Evolutionary conservation across 805 yeast species (phyloP).

Genomic region (Sugiyamaella valdiviana): DNA sequence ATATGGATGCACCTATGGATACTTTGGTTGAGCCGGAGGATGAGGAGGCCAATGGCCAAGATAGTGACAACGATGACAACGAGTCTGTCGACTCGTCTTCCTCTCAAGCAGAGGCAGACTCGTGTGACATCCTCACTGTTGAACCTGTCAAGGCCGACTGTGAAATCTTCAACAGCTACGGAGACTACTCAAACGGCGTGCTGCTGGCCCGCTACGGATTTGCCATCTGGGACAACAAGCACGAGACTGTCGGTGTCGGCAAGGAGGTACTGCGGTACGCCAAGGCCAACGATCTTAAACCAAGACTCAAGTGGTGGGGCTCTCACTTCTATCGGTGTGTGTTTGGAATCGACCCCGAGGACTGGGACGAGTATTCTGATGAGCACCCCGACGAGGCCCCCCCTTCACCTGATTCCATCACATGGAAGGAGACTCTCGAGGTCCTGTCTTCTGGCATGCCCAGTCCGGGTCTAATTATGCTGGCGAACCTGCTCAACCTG

Average conservation of each 20-base stretch:
- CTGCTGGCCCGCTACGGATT: conserved; percentile 78
- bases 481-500: conserved; percentile 17
- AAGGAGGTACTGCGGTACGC: conserved; percentile 39
- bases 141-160: conserved; percentile 39
- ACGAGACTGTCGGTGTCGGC: conserved; percentile 56
- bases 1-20: conserved; percentile 23
- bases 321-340: conserved; percentile 38
- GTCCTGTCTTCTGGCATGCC: conserved; percentile 17
- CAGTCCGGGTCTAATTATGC: conserved; percentile 11
- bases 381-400: conserved; percentile 10
- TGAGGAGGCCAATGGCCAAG: conserved; percentile 22
- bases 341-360: conserved; percentile 21
- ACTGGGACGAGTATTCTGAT: conserved; percentile 18
- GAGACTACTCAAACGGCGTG: conserved; percentile 60
- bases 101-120: conserved; percentile 26
- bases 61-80: conserved; percentile 21
- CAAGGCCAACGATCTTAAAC: conserved; percentile 26
- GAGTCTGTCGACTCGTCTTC: conserved; percentile 23
- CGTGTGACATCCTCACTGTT: conserved; percentile 64
- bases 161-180: conserved; percentile 81
- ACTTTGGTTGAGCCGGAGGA: conserved; percentile 25
- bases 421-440: conserved; percentile 20
- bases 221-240: conserved; percentile 45
- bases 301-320: conserved; percentile 42
- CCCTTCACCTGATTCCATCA: conserved; percentile 11